Evolutionary conservation across 2,329 filamentous ascomycete species (phyloP), one percentile per base, ranked within the genome.

Genomic region (Moelleriella libera): DNA sequence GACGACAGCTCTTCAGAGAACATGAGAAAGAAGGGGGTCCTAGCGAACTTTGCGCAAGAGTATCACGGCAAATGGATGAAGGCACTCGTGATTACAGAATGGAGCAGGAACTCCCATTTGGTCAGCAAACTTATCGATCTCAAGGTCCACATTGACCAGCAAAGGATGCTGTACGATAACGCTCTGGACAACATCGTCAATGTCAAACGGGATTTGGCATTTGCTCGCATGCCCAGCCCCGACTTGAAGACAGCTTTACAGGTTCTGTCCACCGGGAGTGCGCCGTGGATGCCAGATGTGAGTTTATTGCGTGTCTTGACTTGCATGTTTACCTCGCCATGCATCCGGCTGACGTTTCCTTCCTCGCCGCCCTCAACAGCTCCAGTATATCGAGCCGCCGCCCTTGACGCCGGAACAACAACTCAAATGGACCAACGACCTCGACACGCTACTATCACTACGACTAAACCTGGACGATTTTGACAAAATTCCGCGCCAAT

Each of bases 21-120:
- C 58, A 58, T 85, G 10, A 71, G 75, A 32, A 95, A 94, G 67
- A 96, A 95, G 65, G 67, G 78, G 30, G 66, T 72, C 37, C 63
- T 96, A 47, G 65, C 95, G 50, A 78, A 85, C 42, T 94, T 92
- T 66, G 80, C 85, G 7, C 83, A 90, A 60, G 76, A 80, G 28
- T 79, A 84, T 58, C 83, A 95, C 58, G 80, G 83, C 31, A 88
- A 87, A 67, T 97, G 94, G 72, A 87, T 94, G 62, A 97, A 98
- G 67, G 78, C 89, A 6, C 72, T 96, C 21, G 88, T 98, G 28
- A 82, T 98, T 44, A 81, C 85, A 2, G 84, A 92, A 65, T 98
- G 92, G 92, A 86, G 85, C 60, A 77, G 85, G 58, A 83, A 85
- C 61, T 80, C 83, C 34, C 74, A 80, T 40, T 80, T 85, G 55